Base-by-base conservation (phyloP, 2,329 filamentous ascomycete species). In the Aspergillus sp. region DNA sequence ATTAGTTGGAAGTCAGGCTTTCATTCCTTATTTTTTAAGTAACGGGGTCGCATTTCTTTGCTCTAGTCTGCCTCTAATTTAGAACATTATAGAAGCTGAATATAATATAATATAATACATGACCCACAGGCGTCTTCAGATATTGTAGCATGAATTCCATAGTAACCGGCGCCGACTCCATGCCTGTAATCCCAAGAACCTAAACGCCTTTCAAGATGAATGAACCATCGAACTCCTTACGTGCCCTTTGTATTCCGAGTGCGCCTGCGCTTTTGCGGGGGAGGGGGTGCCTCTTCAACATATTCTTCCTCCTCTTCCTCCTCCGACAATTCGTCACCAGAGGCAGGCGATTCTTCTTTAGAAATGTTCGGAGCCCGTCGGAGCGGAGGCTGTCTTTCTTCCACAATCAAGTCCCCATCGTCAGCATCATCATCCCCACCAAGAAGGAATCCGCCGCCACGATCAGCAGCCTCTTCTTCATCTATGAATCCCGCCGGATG, bases 381-480 rank as follows among this genome's bases (percentile, higher is more conserved):
- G 12, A 51, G 33, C 19, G 44, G 47, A 6, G 52, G 60, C 25
- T 61, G 60, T 23, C 67, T 64, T 31, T 64, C 62, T 49, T 74
- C 72, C 4, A 74, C 67, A 17, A 74, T 64, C 54, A 74, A 60
- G 25, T 59, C 64, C 44, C 60, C 65, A 27, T 68, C 48, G 35
- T 55, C 44, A 23, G 53, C 52, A 25, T 37, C 56, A n/a, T 54
- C 43, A 19, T 61, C 31, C 4, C 37, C 52, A 9, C 41, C 55
- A 27, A 60, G 58, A 11, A 60, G 53, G 19, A 60, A 60, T 12
- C 58, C 58, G 6, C 58, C 58, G 6, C 58, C 58, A 5, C 33
- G 60, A 31, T 61, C 64, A 51, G 60, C 61, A 46, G 67, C 61
- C 35, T 56, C 45, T 2, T 41, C 31, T 27, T 46, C 47, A 31